These are phyloP conservation scores for Steccherinum ochraceum DNA, from an alignment of 768 basidiomycete species.

Conservation along the genomic window DNA sequence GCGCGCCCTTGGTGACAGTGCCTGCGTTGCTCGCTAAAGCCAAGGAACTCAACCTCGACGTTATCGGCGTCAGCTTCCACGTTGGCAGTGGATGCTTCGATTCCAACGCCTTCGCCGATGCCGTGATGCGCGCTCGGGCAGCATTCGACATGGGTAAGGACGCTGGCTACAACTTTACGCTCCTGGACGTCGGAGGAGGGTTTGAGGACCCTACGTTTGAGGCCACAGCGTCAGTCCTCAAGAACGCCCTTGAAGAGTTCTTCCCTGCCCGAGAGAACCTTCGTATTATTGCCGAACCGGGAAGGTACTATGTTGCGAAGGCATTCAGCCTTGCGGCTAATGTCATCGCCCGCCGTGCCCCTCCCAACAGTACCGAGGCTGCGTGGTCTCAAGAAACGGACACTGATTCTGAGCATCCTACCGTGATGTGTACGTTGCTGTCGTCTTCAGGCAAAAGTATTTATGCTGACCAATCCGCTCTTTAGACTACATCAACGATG, in stretches of 20 bases:
- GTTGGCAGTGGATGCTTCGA: constrained; percentile 98
- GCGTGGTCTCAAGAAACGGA: constrained; percentile 20
- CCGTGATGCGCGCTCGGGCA: constrained; percentile 70
- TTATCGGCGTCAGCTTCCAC: constrained; percentile 95
- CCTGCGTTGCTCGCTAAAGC: constrained; percentile 77
- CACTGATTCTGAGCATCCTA: constrained; percentile 34
- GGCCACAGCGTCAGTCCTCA: constrained; percentile 65
- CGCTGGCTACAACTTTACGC: constrained; percentile 72
- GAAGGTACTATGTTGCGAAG: constrained; percentile 86
- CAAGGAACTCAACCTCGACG: constrained; percentile 69
- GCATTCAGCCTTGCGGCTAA: constrained; percentile 92
- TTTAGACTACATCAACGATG: constrained; percentile 98
- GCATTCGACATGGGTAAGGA: constrained; percentile 86
- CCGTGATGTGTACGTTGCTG: constrained; percentile 81
- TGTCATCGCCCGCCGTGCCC: constrained; percentile 84
- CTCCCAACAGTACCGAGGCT: constrained; percentile 34
- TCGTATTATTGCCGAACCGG: constrained; percentile 92
- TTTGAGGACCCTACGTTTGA: constrained; percentile 90
- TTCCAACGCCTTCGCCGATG: constrained; percentile 83
- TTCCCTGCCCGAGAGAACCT: constrained; percentile 72
- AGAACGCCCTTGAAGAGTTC: constrained; percentile 61
- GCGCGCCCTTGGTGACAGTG: constrained; percentile 80
- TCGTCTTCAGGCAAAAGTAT: constrained; percentile 1
- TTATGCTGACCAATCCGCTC: constrained; percentile 1
- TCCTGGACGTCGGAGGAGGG: constrained; percentile 94